Evolutionary conservation across 495 filamentous ascomycete genomes (phyloP), one percentile per base, ranked within the genome.

Genomic region (Bombardia bombarda): DNA sequence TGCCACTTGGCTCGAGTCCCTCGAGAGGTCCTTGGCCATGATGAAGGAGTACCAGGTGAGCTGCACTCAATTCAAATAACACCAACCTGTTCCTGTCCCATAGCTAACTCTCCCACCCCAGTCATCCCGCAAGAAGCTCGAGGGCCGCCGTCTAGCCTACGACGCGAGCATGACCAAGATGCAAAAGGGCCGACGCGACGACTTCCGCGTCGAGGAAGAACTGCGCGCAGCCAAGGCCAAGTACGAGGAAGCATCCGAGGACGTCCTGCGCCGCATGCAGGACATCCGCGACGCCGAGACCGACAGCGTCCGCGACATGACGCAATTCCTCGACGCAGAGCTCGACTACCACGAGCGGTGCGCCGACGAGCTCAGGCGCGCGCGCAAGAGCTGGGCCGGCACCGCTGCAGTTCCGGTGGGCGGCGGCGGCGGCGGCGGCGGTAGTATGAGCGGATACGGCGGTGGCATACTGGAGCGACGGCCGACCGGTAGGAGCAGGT

Each of bases 1-100:
- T 23, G 74, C 80, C 37, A 85, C 78, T 61, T 96, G 92, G 92
- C 75, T 95, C 45, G 90, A 97, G 63, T 87, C 86, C 9, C 63
- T 95, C 37, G 92, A 97, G 58, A 72, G 90, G 48, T 92, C 86
- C 9, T 63, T 95, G 43, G 83, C 86, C 22, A 90, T 94, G 74
- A 87, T 97, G 87, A 97, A 95, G 60, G 93, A 98, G 55, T 96
- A 96, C 48, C 89, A 95, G 77, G 87, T 57, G 32, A 37, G 67
- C 43, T 6, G 17, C 7, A 24, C 4, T 43, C 18, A 21, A 6
- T n/a, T n/a, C n/a, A n/a, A n/a, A n/a, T n/a, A n/a, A n/a, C n/a
- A n/a, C n/a, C n/a, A n/a, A n/a, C n/a, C n/a, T n/a, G n/a, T n/a
- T n/a, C n/a, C n/a, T n/a, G n/a, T n/a, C n/a, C n/a, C n/a, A n/a